phyloP scores from a whole-genome alignment of 352 stramenopile genomes.

The Phytophthora quininea region DNA sequence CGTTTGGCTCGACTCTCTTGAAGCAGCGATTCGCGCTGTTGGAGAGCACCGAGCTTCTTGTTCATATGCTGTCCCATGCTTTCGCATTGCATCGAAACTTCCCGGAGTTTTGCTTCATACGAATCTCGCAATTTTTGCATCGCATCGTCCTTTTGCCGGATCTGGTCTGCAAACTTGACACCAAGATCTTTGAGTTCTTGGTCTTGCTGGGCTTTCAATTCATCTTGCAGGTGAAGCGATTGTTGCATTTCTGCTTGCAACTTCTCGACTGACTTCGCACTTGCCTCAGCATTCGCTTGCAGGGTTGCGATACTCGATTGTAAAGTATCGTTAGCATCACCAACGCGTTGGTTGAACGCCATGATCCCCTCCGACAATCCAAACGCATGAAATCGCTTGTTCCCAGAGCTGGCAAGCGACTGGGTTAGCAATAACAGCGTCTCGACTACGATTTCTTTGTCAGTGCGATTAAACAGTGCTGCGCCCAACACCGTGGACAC shows the following conservation, averaged over 20 bases:
- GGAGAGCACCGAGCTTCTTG: conserved; percentile 69
- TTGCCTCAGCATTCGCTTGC: conserved; percentile 51
- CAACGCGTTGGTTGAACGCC: conserved; percentile 52
- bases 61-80: conserved; percentile 77
- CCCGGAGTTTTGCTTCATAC: conserved; percentile 71
- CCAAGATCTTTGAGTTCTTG: conserved; percentile 66
- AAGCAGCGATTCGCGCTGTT: conserved; percentile 73
- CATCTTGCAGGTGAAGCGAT: conserved; percentile 58
- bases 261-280: conserved; percentile 53
- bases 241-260: conserved; percentile 68
- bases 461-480: conserved; percentile 61
- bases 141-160: conserved; percentile 72
- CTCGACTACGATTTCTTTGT: conserved; percentile 76
- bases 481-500: conserved; percentile 63
- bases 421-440: conserved; percentile 64
- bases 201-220: conserved; percentile 65
- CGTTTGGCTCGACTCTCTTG: conserved; percentile 68
- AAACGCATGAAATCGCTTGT: conserved; percentile 69
- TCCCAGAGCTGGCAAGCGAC: conserved; percentile 51
- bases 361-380: conserved; percentile 70
- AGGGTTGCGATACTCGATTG: conserved; percentile 59
- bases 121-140: conserved; percentile 56
- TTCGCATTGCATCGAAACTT: conserved; percentile 71
- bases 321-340: conserved; percentile 61
- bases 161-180: conserved; percentile 63